These are phyloP conservation scores for Amoebophrya sp. DNA, from an alignment of 169 alveolate species.

Conservation along the genomic window DNA sequence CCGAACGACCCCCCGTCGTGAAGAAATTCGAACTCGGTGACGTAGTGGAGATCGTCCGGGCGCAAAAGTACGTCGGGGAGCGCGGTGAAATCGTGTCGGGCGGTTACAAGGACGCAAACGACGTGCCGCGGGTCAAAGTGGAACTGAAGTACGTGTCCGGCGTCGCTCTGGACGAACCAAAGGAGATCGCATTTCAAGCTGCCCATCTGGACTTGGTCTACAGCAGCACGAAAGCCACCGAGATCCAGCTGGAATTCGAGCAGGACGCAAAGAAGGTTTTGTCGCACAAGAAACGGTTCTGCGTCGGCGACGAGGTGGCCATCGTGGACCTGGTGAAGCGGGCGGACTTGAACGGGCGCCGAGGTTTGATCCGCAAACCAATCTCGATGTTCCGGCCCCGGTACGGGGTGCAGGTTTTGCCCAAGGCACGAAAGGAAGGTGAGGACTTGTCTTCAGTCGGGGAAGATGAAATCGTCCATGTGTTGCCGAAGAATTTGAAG, in stretches of 20 bases:
- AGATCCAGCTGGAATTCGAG: not conserved
- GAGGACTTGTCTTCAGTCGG: not conserved
- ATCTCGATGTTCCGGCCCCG: not conserved
- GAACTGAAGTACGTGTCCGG: not conserved
- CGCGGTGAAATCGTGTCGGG: not conserved
- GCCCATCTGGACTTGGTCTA: not conserved
- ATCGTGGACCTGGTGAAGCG: not conserved
- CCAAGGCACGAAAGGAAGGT: not conserved
- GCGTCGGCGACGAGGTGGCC: not conserved
- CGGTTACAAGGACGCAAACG: not conserved
- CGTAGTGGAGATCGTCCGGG: not conserved
- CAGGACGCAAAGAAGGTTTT: not conserved
- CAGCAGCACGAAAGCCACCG: not conserved
- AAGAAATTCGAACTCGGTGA: not conserved
- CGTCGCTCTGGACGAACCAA: not conserved
- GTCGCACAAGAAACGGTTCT: not conserved
- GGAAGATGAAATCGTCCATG: not conserved
- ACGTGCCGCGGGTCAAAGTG: not conserved
- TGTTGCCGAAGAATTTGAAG: not conserved
- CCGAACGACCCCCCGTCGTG: not conserved
- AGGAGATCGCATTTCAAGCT: not conserved
- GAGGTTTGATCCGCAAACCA: not conserved
- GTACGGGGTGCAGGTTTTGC: not conserved
- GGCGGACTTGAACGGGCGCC: not conserved
- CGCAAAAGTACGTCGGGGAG: conserved; percentile 2